Evolutionary conservation across 257 asterid genomes (phyloP), one percentile per base, ranked within the genome.

Genomic region (Jacaranda mimosifolia): DNA sequence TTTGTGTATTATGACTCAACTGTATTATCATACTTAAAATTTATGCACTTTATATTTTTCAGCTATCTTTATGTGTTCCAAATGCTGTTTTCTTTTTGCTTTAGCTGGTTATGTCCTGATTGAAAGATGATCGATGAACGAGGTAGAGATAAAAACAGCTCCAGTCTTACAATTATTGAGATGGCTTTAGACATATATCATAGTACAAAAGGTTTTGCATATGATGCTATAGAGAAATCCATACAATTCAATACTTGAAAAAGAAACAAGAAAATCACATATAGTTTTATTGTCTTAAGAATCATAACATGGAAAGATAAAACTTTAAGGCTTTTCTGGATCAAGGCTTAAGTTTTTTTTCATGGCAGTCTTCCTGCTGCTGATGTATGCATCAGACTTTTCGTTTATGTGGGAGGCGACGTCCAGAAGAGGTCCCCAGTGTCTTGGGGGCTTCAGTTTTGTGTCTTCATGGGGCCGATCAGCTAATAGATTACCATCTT

Each of bases 351-450:
- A 63, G 60, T 35, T 76, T 66, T 78, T 77, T 55, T 72, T 59
- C 86, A 88, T 78, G 3, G 80, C 84, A 51, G 79, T 84, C 82
- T 69, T 86, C 84, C 57, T 84, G 66, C 79, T 86, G 4, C 74
- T 39, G 48, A 91, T 86, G 73, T 84, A 89, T 7, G 79, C 80
- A 21, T 84, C 96, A 3, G 91, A 78, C 81, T 77, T 86, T 36
- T 84, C 83, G 39, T 89, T 83, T 19, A 91, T 86, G 70, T 84
- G 77, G 5, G 96, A 77, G 2, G 72, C 75, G 76, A 73, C 85
- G 36, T 75, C 74, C 51, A 56, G 59, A 57, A 75, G 80, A 52
- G 82, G 87, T 9, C 86, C 75, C 35, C 79, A 56, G 12, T 26
- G 79, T 80, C 75, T 78, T 5, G 64, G 38, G 4, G 75, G 83